Evolutionary conservation across 768 basidiomycete genomes (phyloP), one percentile per base, ranked within the genome.

Genomic region (Candolleomyces aberdarensis): DNA sequence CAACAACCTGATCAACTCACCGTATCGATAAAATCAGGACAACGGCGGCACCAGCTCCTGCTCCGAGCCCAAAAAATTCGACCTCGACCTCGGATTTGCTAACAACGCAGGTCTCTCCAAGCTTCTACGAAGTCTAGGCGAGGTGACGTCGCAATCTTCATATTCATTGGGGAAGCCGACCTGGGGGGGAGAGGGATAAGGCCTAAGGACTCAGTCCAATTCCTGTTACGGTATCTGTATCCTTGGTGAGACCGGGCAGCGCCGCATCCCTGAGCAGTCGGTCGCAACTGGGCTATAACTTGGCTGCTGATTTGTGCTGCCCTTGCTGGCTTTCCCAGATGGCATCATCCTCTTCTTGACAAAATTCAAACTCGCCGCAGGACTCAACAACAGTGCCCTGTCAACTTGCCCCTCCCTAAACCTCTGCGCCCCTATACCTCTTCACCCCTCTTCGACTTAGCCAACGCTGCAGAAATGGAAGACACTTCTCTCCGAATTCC

Each of bases 101-200:
- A 65, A 56, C 11, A 66, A 68, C 56, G 63, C 61, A 15, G 64
- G 63, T 32, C 65, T 60, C 13, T 56, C 52, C 5, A 66, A 62
- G 10, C 44, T 36, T 40, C 19, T 26, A 26, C 1, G 26, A 26
- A 26, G 26, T 26, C 2, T 53, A 50, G 40, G 49, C 44, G 49
- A 43, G 6, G 19, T 26, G 39, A 22, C 26, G 15, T 41, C 15
- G 53, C 53, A 36, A 55, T 55, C 39, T 55, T 31, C 53, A 55
- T 39, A 41, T 55, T 55, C 32, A 55, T 55, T 32, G 53, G 53
- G 32, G 53, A 55, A 41, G 36, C 32, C 32, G 53, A 31, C 22
- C 13, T 13, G 11, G 29, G 20, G 2, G 51, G 13, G 32, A 3
- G 39, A 8, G 31, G 14, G 3, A 17, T 4, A 36, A 26, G 26